phyloP scores from a whole-genome alignment of 2,329 filamentous ascomycete genomes.

The Apiospora pterosperma region DNA sequence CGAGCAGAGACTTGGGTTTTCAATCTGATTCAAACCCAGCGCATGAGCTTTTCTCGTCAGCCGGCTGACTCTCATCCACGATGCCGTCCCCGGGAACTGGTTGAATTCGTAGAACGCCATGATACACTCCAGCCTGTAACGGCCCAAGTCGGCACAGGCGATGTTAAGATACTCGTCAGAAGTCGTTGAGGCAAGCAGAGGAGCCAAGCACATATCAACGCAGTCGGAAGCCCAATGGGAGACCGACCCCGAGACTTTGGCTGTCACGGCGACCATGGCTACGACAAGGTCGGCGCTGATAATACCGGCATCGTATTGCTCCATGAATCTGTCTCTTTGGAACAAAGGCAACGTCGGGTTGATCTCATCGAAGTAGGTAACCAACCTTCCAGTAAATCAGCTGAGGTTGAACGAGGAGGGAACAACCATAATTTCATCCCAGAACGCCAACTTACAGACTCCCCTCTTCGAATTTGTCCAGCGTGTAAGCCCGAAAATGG shows the following conservation, averaged over 20 bases:
- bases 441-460: background rate
- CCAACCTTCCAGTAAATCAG: slow-evolving; percentile 12
- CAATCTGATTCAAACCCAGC: slow-evolving; percentile 30
- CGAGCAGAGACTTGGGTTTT: slow-evolving; percentile 24
- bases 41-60: slow-evolving; percentile 31
- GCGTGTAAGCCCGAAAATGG: background rate
- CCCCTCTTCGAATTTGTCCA: background rate
- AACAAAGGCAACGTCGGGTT: slow-evolving; percentile 29
- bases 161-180: slow-evolving; percentile 9
- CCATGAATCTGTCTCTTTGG: slow-evolving; percentile 21
- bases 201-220: slow-evolving; percentile 19
- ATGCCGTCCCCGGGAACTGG: slow-evolving; percentile 28
- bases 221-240: slow-evolving; percentile 18
- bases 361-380: slow-evolving; percentile 25
- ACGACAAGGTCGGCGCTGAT: slow-evolving; percentile 18
- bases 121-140: slow-evolving; percentile 29
- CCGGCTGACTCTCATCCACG: slow-evolving; percentile 29
- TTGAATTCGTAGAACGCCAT: slow-evolving; percentile 34
- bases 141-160: slow-evolving; percentile 16
- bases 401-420: background rate
- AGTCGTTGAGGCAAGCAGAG: slow-evolving; percentile 15
- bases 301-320: slow-evolving; percentile 18
- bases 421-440: background rate
- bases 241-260: slow-evolving; percentile 22
- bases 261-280: slow-evolving; percentile 25